Percentiles rank a stretch among this genome's conserved stretches.
These are phyloP conservation scores for Parathielavia hyrcaniae DNA, from an alignment of 495 filamentous ascomycete genomes.

Conservation along the genomic window DNA sequence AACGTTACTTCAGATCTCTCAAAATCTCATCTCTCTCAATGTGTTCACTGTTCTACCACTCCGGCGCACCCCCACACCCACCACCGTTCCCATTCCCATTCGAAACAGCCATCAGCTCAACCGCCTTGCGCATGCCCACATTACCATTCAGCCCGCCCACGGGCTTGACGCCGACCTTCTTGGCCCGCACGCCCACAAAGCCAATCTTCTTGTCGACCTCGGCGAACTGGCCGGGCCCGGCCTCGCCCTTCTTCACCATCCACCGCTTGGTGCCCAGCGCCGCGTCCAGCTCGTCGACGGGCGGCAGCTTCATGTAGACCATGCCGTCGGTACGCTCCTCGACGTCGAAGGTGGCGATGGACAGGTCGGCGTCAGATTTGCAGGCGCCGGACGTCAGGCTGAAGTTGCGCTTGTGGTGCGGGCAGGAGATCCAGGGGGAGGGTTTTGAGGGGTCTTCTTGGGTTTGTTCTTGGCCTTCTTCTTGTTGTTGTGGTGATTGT, in stretches of 20 bases:
- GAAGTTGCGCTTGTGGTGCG: constrained; percentile 90
- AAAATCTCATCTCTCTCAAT: background rate
- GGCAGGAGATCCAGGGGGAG: constrained; percentile 76
- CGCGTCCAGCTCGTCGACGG: constrained; percentile 76
- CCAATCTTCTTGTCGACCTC: constrained; percentile 61
- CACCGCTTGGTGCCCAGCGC: constrained; percentile 76
- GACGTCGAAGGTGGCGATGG: constrained; percentile 78
- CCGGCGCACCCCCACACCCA: constrained; percentile 51
- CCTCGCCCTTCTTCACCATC: constrained; percentile 73
- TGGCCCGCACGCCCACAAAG: constrained; percentile 36
- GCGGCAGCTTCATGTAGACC: constrained; percentile 82
- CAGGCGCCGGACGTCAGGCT: constrained; percentile 69
- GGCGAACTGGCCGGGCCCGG: constrained; percentile 52
- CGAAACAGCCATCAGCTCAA: constrained; percentile 32
- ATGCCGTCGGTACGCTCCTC: constrained; percentile 56
- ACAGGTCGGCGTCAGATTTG: constrained; percentile 65
- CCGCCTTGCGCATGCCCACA: constrained; percentile 36
- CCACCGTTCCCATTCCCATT: constrained; percentile 23
- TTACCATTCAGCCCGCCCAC: constrained; percentile 32
- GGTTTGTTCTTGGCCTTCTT: too few relatives aligned
- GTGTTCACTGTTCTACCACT: constrained; percentile 57
- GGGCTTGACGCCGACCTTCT: constrained; percentile 39
- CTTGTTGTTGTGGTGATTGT: constrained; percentile 35
- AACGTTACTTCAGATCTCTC: too few relatives aligned
- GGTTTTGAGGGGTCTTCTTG: background rate